Conservation (phyloP, 257 asterid species). For the Solanum tacnaense region DNA sequence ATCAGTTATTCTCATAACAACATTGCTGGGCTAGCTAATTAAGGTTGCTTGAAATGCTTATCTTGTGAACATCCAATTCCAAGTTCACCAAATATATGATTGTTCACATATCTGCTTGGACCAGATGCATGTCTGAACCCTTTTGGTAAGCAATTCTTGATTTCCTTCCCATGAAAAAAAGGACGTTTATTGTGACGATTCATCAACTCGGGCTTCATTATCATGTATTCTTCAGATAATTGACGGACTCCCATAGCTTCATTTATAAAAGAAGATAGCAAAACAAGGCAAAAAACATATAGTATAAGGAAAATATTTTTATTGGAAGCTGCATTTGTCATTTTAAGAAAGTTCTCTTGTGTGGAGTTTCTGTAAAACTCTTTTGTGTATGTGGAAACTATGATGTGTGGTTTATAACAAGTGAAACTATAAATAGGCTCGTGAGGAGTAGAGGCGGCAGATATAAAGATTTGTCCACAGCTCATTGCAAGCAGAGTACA, state of each 20-base stretch:
- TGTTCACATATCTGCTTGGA: constrained; percentile 70
- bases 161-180: constrained; percentile 16
- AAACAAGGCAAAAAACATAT: constrained; percentile 12
- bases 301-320: not conserved
- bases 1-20: not conserved
- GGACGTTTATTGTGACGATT: constrained; percentile 11
- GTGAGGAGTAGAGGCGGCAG: constrained; percentile 15
- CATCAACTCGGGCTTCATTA: constrained; percentile 22
- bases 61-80: not conserved
- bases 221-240: not conserved
- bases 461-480: constrained; percentile 4
- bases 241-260: constrained; percentile 19
- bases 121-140: constrained; percentile 67
- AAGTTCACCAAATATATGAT: constrained; percentile 32
- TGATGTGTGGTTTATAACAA: not conserved
- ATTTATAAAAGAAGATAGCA: constrained; percentile 8
- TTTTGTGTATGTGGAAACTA: not conserved
- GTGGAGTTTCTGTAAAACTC: not conserved
- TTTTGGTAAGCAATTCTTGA: constrained; percentile 68
- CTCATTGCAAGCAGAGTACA: constrained; percentile 8
- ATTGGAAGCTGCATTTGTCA: constrained; percentile 2
- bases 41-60: not conserved
- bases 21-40: not conserved
- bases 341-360: not conserved
- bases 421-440: constrained; percentile 35